phyloP scores from a whole-genome alignment of 2,329 filamentous ascomycete species.

The Aspergillus pseudoglaucus region DNA sequence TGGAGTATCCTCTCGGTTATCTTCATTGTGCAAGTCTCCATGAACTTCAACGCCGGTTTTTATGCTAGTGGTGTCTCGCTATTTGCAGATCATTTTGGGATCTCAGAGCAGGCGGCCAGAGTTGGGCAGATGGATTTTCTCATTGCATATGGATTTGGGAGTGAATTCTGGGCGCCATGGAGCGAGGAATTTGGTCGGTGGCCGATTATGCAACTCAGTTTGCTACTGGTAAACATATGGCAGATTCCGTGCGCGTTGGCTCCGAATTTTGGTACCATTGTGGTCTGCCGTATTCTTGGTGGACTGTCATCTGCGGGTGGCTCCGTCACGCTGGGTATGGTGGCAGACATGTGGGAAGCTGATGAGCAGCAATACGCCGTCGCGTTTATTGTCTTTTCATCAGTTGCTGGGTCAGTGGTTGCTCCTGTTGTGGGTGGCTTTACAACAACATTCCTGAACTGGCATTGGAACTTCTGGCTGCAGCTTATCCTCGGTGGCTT shows the following conservation, averaged over 20 bases:
- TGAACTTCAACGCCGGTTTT: conserved; percentile 71
- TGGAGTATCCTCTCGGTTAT: conserved; percentile 63
- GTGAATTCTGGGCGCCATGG: conserved; percentile 83
- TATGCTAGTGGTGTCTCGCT: conserved; percentile 62
- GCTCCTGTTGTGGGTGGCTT: conserved; percentile 50
- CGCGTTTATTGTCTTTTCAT: conserved; percentile 54
- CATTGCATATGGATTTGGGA: conserved; percentile 73
- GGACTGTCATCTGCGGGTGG: conserved; percentile 59
- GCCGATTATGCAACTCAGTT: conserved; percentile 64
- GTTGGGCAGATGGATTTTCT: conserved; percentile 71
- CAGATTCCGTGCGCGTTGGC: conserved; percentile 65
- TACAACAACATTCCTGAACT: conserved; percentile 41
- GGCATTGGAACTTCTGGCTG: conserved; percentile 60
- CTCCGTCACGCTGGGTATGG: conserved; percentile 58
- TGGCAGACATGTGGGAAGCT: conserved; percentile 56
- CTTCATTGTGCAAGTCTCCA: conserved; percentile 64
- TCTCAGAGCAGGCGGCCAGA: conserved; percentile 61
- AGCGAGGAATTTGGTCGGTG: conserved; percentile 73
- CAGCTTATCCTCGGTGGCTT: conserved; percentile 52
- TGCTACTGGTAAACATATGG: conserved; percentile 71
- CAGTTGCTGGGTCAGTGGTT: conserved; percentile 46
- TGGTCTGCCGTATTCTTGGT: conserved; percentile 62
- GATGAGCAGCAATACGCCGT: conserved; percentile 55
- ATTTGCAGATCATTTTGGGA: conserved; percentile 58
- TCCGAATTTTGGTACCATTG: conserved; percentile 61